Evolutionary conservation across 768 basidiomycete species (phyloP), one percentile per base, ranked within the genome.

Genomic region (Hericium rajendrae): DNA sequence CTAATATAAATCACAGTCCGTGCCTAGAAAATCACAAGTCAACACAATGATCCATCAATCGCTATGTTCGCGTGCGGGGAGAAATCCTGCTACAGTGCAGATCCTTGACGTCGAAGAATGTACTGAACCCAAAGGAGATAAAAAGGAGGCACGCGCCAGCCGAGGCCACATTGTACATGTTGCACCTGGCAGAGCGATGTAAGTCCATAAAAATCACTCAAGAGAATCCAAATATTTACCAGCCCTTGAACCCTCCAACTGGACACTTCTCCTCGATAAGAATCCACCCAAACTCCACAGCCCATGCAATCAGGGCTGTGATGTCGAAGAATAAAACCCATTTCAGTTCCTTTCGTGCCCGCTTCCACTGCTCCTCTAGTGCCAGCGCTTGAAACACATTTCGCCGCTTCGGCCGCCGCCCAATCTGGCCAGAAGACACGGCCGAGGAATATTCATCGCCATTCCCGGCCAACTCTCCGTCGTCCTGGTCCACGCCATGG

Each of bases 141-240:
- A 73, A 75, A 13, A 86, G 68, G 39, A 88, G 60, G 65, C 82
- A 86, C 4, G 84, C 76, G 26, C 78, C 76, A 13, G 86, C 84
- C 1, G 79, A 76, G 5, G 84, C 84, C 12, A 81, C 71, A 65
- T 86, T 88, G 68, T 85, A 88, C 8, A 82, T 83, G 62, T 81
- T 82, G 67, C 86, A 86, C 85, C 85, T 85, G 58, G 3, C n/a
- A 39, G 60, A 15, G 16, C 13, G 40, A 54, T 22, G 12, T 38
- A 16, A 60, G 60, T 26, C 63, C 63, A 26, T 55, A 28, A 15
- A 3, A n/a, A n/a, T 41, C 26, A 22, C 3, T n/a, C 32, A 24
- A n/a, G 54, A 49, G 24, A 50, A 13, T 4, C 12, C 24, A 40
- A 41, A 32, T 38, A 74, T 78, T 62, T 60, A 86, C 85, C 85